phyloP scores from a whole-genome alignment of 1,284 basidiomycete genomes.

The Moniliophthora roreri region DNA sequence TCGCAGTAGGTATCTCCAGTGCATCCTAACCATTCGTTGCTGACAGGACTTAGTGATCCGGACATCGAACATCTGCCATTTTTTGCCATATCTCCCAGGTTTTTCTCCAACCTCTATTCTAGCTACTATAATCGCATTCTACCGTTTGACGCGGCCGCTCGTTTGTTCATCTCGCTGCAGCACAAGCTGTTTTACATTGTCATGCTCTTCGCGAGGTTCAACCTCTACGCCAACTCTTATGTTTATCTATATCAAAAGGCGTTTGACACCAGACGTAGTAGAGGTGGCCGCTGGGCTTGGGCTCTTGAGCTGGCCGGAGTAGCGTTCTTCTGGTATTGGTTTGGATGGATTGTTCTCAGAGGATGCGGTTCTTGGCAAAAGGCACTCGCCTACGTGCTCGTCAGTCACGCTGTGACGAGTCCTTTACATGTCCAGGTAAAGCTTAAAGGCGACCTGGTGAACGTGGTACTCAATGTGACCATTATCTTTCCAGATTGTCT shows the following conservation, averaged over 20 bases:
- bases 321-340: conserved; percentile 82
- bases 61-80: conserved; percentile 97
- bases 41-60: conserved; percentile 70
- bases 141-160: conserved; percentile 72
- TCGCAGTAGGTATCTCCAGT: conserved; percentile 69
- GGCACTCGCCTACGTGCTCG: conserved; percentile 67
- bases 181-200: conserved; percentile 94
- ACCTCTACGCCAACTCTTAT: conserved; percentile 92
- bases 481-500: conserved; percentile 72
- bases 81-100: conserved; percentile 89
- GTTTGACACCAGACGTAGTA: conserved; percentile 56
- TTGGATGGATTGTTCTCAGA: conserved; percentile 53
- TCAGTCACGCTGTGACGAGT: conserved; percentile 80
- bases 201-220: conserved; percentile 92
- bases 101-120: conserved; percentile 86
- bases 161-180: conserved; percentile 74
- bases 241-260: conserved; percentile 67
- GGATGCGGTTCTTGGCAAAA: conserved; percentile 70
- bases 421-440: conserved; percentile 84
- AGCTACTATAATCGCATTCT: conserved; percentile 94
- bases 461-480: conserved; percentile 1
- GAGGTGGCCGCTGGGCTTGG: conserved; percentile 72
- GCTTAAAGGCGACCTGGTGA: conserved; percentile 7
- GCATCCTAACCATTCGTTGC: conserved; percentile 1
- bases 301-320: conserved; percentile 70